Conservation (phyloP, 192 early-diverging fungal genomes). For the Radiomyces spectabilis region DNA sequence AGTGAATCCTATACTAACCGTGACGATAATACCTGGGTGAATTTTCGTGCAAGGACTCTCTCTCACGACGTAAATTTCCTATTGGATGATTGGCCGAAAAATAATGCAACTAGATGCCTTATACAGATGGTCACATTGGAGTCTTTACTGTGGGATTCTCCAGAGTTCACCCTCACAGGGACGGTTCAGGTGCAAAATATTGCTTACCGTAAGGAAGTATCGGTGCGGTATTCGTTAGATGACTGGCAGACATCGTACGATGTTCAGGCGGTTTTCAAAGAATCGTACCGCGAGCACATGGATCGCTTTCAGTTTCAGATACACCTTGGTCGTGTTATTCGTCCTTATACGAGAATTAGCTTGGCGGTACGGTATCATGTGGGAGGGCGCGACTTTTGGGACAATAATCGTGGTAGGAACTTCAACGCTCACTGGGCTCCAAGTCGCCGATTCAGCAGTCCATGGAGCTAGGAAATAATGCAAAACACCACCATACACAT, state of each 20-base stretch:
- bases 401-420: constrained; percentile 83
- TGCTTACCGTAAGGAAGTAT: constrained; percentile 72
- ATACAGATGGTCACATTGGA: not conserved
- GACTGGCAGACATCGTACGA: constrained; percentile 68
- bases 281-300: too few relatives aligned
- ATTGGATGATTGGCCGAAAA: not conserved
- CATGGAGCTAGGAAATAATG: not conserved
- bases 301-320: too few relatives aligned
- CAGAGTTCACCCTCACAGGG: constrained; percentile 18
- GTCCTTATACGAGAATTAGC: too few relatives aligned
- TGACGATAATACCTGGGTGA: not conserved
- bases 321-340: too few relatives aligned
- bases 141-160: not conserved
- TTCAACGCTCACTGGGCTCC: constrained; percentile 16
- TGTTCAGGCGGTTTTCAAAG: constrained; percentile 47
- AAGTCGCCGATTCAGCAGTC: not conserved
- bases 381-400: constrained; percentile 70
- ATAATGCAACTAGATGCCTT: not conserved
- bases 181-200: constrained; percentile 76
- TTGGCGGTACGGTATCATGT: constrained; percentile 68
- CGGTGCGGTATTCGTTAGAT: constrained; percentile 70
- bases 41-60: not conserved
- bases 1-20: constrained; percentile 1
- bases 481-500: too few relatives aligned
- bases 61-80: not conserved